These are phyloP conservation scores for Acer yangbiense DNA, from an alignment of 345 rosid genomes.

Conservation along the genomic window DNA sequence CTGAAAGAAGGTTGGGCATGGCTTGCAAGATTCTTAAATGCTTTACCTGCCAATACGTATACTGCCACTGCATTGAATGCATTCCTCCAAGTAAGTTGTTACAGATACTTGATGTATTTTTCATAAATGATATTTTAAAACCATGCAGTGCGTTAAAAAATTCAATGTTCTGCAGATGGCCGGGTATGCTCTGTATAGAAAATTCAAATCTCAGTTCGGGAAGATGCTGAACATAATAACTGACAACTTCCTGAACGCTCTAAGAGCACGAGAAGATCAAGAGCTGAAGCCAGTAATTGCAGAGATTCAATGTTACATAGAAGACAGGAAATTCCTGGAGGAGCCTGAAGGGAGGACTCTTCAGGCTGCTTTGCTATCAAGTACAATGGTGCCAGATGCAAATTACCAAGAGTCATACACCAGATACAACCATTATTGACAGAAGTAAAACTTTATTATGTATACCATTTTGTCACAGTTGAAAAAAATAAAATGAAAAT, in stretches of 20 bases:
- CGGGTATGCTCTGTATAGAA: slow-evolving; percentile 65
- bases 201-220: slow-evolving; percentile 68
- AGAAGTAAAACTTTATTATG: not conserved
- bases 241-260: slow-evolving; percentile 55
- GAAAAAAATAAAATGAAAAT: not conserved
- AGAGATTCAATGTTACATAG: slow-evolving; percentile 58
- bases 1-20: slow-evolving; percentile 28
- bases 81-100: slow-evolving; percentile 62
- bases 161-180: slow-evolving; percentile 54
- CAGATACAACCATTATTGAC: slow-evolving; percentile 11
- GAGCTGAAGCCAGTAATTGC: slow-evolving; percentile 44
- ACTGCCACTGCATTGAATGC: slow-evolving; percentile 77
- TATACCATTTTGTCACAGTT: not conserved
- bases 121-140: not conserved
- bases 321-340: slow-evolving; percentile 53
- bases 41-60: slow-evolving; percentile 63
- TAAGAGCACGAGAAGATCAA: slow-evolving; percentile 48
- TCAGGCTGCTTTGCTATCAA: slow-evolving; percentile 44
- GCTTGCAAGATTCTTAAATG: slow-evolving; percentile 24
- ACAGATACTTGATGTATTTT: not conserved
- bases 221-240: slow-evolving; percentile 58
- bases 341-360: slow-evolving; percentile 73
- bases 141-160: not conserved
- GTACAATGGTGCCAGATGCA: slow-evolving; percentile 40
- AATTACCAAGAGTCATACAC: slow-evolving; percentile 26